phyloP scores from a whole-genome alignment of 768 basidiomycete genomes.

The Albatrellus ellisii region DNA sequence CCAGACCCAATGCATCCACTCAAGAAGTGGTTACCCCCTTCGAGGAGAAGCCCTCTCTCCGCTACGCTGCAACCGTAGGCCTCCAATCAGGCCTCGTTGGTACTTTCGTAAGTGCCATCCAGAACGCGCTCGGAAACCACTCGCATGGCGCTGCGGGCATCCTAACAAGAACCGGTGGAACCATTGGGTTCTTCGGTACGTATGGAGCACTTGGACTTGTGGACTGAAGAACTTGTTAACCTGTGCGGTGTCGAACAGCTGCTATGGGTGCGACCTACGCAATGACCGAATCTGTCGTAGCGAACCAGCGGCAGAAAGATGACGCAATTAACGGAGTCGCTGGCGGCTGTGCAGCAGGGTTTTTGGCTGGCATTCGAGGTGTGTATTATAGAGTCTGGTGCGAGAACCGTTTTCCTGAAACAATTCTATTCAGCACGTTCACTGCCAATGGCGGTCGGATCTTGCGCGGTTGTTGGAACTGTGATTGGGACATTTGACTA shows the following conservation, averaged over 20 bases:
- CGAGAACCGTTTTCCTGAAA: slow-evolving; percentile 9
- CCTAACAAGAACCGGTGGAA: slow-evolving; percentile 75
- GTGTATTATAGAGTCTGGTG: slow-evolving; percentile 18
- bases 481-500: slow-evolving; percentile 75
- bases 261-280: slow-evolving; percentile 85
- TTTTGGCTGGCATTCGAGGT: slow-evolving; percentile 82
- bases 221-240: neutral
- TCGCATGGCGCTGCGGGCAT: slow-evolving; percentile 75
- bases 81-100: slow-evolving; percentile 57
- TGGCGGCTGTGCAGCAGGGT: slow-evolving; percentile 88
- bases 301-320: slow-evolving; percentile 67
- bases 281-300: slow-evolving; percentile 65
- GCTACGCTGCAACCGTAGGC: slow-evolving; percentile 42
- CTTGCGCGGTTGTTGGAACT: slow-evolving; percentile 68
- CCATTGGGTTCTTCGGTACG: slow-evolving; percentile 87
- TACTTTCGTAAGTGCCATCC: slow-evolving; percentile 55
- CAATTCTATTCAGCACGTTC: slow-evolving; percentile 49
- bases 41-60: slow-evolving; percentile 39
- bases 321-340: slow-evolving; percentile 76
- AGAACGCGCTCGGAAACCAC: slow-evolving; percentile 73
- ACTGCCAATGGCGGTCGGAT: slow-evolving; percentile 66
- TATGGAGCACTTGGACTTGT: slow-evolving; percentile 6
- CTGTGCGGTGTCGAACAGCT: slow-evolving; percentile 30
- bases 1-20: slow-evolving; percentile 5
- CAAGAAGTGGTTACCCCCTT: too few species aligned